Percentiles rank a stretch among this genome's conserved stretches.
phyloP scores from a whole-genome alignment of 495 filamentous ascomycete genomes.

The Parmelia sp. region DNA sequence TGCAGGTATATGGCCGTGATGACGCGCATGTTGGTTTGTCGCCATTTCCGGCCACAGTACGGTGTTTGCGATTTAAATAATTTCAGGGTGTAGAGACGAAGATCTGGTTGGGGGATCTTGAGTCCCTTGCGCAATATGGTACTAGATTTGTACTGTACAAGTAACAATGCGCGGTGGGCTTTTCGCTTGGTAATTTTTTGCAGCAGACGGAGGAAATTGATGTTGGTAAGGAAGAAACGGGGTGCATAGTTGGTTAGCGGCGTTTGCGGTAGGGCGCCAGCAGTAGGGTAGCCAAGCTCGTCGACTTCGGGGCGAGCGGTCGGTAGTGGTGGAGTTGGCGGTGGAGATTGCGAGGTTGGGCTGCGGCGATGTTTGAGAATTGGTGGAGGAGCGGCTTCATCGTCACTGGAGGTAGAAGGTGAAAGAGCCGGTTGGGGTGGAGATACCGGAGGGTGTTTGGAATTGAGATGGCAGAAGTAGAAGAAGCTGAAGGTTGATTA shows the following conservation, averaged over 20 bases:
- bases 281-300: conserved; percentile 72
- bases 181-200: conserved; percentile 95
- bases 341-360: conserved; percentile 28
- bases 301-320: conserved; percentile 70
- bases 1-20: conserved; percentile 95
- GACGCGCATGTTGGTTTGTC: conserved; percentile 95
- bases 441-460: conserved; percentile 36
- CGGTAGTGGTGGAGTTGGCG: conserved; percentile 31
- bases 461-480: conserved; percentile 66
- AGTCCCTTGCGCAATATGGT: conserved; percentile 82
- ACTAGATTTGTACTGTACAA: conserved; percentile 90
- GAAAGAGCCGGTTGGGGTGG: conserved; percentile 27
- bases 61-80: conserved; percentile 97
- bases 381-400: conserved; percentile 80
- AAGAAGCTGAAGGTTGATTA: conserved; percentile 60
- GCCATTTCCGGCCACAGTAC: conserved; percentile 96
- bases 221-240: conserved; percentile 87
- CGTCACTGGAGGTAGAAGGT: conserved; percentile 39
- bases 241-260: conserved; percentile 87
- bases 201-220: conserved; percentile 90
- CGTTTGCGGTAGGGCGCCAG: conserved; percentile 53
- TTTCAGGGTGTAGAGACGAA: conserved; percentile 92
- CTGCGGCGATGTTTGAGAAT: conserved; percentile 52
- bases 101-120: conserved; percentile 78
- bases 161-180: conserved; percentile 83